Percentiles rank a stretch among this genome's conserved stretches.
Evolutionary conservation across 345 rosid genomes (phyloP).

Genomic region (Citrus medica): DNA sequence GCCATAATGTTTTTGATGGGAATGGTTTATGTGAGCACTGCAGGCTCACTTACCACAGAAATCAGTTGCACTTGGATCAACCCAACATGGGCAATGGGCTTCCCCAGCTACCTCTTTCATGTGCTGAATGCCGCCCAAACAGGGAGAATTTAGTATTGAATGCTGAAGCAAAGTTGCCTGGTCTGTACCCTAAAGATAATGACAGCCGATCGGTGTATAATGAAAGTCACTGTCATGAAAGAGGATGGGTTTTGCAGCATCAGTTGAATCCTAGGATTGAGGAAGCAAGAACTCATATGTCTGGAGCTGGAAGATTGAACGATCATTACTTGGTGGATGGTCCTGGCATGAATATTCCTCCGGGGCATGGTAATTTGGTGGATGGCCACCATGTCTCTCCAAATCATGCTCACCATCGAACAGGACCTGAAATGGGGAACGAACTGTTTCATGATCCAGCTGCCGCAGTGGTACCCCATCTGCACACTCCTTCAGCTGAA

Average conservation of each 20-base stretch:
- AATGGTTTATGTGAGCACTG: slow-evolving; percentile 62
- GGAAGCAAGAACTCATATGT: slow-evolving; percentile 54
- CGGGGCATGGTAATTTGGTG: slow-evolving; percentile 46
- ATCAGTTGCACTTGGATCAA: slow-evolving; percentile 64
- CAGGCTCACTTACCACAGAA: slow-evolving; percentile 51
- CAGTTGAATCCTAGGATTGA: slow-evolving; percentile 59
- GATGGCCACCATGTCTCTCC: slow-evolving; percentile 49
- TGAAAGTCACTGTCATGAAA: slow-evolving; percentile 62
- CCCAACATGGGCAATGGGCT: slow-evolving; percentile 52
- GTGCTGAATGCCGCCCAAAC: slow-evolving; percentile 55
- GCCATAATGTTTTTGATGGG: slow-evolving; percentile 59
- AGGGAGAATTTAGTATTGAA: slow-evolving; percentile 54
- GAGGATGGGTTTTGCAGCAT: slow-evolving; percentile 73
- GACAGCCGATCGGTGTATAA: slow-evolving; percentile 40
- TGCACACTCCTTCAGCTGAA: slow-evolving; percentile 44
- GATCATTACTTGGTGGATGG: slow-evolving; percentile 62
- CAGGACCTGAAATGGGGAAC: slow-evolving; percentile 56
- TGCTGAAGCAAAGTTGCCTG: slow-evolving; percentile 53
- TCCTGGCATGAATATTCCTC: slow-evolving; percentile 54
- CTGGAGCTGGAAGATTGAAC: slow-evolving; percentile 65
- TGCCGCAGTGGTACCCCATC: slow-evolving; percentile 35
- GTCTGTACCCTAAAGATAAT: slow-evolving; percentile 48
- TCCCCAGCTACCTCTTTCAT: slow-evolving; percentile 38
- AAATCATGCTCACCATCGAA: slow-evolving; percentile 43
- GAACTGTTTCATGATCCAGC: slow-evolving; percentile 65